Conservation (phyloP, 2,329 filamentous ascomycete genomes). For the Simplicillium aogashimaense region DNA sequence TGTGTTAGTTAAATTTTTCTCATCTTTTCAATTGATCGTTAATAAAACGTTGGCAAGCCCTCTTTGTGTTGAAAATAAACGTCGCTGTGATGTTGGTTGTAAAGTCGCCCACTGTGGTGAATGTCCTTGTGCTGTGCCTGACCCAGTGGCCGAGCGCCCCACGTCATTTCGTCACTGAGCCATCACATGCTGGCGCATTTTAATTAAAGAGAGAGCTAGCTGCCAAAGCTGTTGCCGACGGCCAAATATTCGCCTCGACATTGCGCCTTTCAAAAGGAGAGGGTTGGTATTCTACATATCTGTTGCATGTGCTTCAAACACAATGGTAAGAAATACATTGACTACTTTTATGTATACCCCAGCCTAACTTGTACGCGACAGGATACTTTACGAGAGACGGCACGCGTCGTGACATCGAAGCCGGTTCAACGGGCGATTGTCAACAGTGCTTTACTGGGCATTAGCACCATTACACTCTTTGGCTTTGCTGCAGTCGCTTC, state of each 20-base stretch:
- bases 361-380: conserved; percentile 6
- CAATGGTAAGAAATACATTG: too few relatives aligned
- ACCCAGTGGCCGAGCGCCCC: too few relatives aligned
- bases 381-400: conserved; percentile 25
- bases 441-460: conserved; percentile 33
- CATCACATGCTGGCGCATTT: neutral
- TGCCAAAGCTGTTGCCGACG: too few relatives aligned
- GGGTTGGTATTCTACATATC: too few relatives aligned
- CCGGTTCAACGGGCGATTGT: conserved; percentile 39
- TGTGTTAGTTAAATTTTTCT: neutral
- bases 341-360: too few relatives aligned
- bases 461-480: conserved; percentile 32
- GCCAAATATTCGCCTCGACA: too few relatives aligned
- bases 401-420: conserved; percentile 35
- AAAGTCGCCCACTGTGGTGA: too few relatives aligned
- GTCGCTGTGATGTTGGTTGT: too few relatives aligned
- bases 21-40: neutral
- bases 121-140: too few relatives aligned
- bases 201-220: neutral
- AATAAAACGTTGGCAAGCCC: neutral
- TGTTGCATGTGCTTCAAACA: too few relatives aligned
- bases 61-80: too few relatives aligned
- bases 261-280: too few relatives aligned
- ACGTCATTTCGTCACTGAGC: neutral
- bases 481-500: conserved; percentile 38